Evolutionary conservation across 1,139 yeast genomes (phyloP).

Genomic region (Scheffersomyces segobiensis): DNA sequence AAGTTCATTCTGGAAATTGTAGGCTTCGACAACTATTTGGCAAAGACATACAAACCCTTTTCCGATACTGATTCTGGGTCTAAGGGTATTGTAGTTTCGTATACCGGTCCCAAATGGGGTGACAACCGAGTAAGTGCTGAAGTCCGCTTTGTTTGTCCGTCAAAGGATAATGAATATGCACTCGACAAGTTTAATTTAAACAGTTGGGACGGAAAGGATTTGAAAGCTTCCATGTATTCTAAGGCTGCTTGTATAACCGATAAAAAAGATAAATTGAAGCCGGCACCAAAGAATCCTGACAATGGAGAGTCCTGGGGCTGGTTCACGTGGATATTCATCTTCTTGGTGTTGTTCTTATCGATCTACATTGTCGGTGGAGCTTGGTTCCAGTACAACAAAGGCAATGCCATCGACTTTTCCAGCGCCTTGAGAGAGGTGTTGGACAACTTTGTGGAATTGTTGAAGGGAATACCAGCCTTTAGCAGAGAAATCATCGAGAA

Average conservation of each 20-base stretch:
- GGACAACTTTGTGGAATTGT: conserved; percentile 62
- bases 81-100: conserved; percentile 45
- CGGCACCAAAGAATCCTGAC: conserved; percentile 20
- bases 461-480: conserved; percentile 70
- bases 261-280: conserved; percentile 21
- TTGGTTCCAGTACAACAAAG: conserved; percentile 66
- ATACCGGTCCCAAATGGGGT: conserved; percentile 76
- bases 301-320: conserved; percentile 66
- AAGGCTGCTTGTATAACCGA: conserved; percentile 43
- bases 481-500: conserved; percentile 67
- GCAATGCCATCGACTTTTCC: conserved; percentile 52
- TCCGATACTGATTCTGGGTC: conserved; percentile 15
- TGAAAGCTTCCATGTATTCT: conserved; percentile 28
- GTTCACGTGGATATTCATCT: conserved; percentile 73
- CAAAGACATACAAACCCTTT: conserved; percentile 27
- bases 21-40: conserved; percentile 41
- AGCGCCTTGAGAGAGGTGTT: conserved; percentile 68
- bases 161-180: conserved; percentile 31
- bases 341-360: conserved; percentile 66
- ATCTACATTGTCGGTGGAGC: conserved; percentile 78
- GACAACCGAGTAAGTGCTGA: conserved; percentile 50
- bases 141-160: conserved; percentile 54
- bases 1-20: conserved; percentile 56
- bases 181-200: conserved; percentile 25
- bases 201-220: conserved; percentile 32